Base-by-base conservation (phyloP, 805 yeast genomes). In the Pichia pseudocactophila region DNA sequence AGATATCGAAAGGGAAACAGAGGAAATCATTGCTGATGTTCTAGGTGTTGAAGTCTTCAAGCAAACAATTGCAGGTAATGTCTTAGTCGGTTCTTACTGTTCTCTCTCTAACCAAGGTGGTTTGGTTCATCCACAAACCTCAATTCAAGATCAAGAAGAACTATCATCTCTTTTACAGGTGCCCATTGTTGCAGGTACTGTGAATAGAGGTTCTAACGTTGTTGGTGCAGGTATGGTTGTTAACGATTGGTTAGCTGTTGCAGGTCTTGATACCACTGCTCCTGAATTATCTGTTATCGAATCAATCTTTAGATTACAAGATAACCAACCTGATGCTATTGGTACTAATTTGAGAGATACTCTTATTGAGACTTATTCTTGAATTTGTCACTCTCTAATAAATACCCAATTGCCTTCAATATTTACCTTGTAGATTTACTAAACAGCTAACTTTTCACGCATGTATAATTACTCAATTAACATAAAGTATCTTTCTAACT, bases 211-310 rank as follows among this genome's bases (percentile, higher is more conserved):
- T 66, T 86, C 96, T 25, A 68, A 95, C 4, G 97, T 90, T 39
- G 95, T 92, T 47, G 98, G 98, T 58, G 97, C 97, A 37, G 99
- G 99, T 54, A 80, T 92, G 80, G 97, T 92, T 42, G 98, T 89
- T 41, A 92, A 92, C 62, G 99, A 92, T 69, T 92, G 97, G 94
- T 71, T 90, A 52, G 94, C 97, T 26, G 97, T 94, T 34, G 74
- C 96, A 37, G 99, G 99, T 51, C 74, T 86, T 54, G 97, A 92
- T 68, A 92, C 98, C 45, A 89, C 99, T 51, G 97, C 98, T 37
- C 97, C 98, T 39, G 99, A 92, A 68, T 73, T 92, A 59, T 87
- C 96, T 55, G 98, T 92, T 46, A 77, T 92, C 52, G 98, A 94
- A 70, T 82, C 95, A 62, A 94, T 92, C 54, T 94, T 90, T 78